These are phyloP conservation scores for Petunia secreta DNA, from an alignment of 257 asterid genomes.

Conservation along the genomic window DNA sequence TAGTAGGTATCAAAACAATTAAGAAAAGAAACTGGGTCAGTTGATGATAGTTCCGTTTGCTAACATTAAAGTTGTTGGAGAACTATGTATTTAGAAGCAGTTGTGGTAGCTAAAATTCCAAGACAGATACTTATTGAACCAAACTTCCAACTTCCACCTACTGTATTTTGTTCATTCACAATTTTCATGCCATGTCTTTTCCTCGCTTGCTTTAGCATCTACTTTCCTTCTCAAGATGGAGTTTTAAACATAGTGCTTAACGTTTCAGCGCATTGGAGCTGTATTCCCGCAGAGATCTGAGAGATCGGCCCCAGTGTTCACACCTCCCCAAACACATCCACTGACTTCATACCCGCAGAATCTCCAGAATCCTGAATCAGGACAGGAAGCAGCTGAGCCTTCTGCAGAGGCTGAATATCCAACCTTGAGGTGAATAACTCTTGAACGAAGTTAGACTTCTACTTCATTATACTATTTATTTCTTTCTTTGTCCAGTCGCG, in stretches of 20 bases:
- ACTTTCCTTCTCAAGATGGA: constrained; percentile 11
- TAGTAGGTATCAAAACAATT: not conserved
- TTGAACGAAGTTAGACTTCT: constrained; percentile 11
- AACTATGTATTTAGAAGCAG: constrained; percentile 24
- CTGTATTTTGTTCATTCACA: not conserved
- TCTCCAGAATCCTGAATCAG: constrained; percentile 67
- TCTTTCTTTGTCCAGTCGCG: not conserved
- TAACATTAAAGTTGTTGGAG: not conserved
- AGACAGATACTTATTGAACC: not conserved
- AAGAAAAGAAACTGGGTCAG: constrained; percentile 9
- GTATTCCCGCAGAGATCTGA: constrained; percentile 96
- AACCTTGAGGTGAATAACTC: constrained; percentile 66
- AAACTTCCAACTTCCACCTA: constrained; percentile 12
- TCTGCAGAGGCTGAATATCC: constrained; percentile 97
- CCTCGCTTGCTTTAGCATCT: not conserved
- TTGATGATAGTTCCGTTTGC: constrained; percentile 20
- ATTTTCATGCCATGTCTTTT: not conserved
- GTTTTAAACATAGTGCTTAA: constrained; percentile 32
- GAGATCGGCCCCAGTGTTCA: constrained; percentile 84
- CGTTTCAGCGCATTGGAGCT: constrained; percentile 89
- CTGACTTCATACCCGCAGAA: constrained; percentile 87
- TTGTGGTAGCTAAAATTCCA: not conserved
- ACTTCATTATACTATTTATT: not conserved
- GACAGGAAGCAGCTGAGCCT: constrained; percentile 72
- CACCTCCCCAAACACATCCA: constrained; percentile 94